Evolutionary conservation across 345 rosid genomes (phyloP).

Genomic region (Bruguiera gymnorhiza): DNA sequence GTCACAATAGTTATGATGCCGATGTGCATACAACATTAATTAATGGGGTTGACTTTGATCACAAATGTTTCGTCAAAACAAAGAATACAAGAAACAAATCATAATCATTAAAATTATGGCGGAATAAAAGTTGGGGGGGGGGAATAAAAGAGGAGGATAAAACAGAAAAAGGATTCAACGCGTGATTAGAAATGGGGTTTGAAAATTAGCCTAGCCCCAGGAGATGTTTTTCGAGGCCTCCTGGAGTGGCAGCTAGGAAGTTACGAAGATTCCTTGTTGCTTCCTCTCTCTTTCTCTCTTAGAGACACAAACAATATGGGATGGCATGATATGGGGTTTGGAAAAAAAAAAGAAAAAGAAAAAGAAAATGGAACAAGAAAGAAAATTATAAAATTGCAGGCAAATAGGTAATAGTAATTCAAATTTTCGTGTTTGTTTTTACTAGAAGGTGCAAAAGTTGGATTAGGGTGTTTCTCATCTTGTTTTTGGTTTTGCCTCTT

Average conservation of each 20-base stretch:
- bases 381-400: background rate
- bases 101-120: no score
- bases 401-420: conserved; percentile 5
- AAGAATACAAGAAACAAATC: no score
- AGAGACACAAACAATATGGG: conserved; percentile 10
- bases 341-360: background rate
- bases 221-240: conserved; percentile 30
- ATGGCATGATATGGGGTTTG: conserved; percentile 19
- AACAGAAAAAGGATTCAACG: background rate
- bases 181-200: background rate
- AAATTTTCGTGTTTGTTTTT: conserved; percentile 7
- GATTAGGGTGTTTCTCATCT: background rate
- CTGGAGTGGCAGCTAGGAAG: conserved; percentile 33
- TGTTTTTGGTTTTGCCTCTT: background rate
- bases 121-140: no score
- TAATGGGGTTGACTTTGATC: no score
- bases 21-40: no score
- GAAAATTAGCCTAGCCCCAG: conserved; percentile 23
- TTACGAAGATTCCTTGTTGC: conserved; percentile 5
- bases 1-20: no score
- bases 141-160: background rate
- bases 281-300: conserved; percentile 21
- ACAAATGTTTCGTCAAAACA: no score
- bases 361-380: background rate
- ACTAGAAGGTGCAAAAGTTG: background rate